Evolutionary conservation across 768 basidiomycete species (phyloP), one percentile per base, ranked within the genome.

Genomic region (Suillus bovinus): DNA sequence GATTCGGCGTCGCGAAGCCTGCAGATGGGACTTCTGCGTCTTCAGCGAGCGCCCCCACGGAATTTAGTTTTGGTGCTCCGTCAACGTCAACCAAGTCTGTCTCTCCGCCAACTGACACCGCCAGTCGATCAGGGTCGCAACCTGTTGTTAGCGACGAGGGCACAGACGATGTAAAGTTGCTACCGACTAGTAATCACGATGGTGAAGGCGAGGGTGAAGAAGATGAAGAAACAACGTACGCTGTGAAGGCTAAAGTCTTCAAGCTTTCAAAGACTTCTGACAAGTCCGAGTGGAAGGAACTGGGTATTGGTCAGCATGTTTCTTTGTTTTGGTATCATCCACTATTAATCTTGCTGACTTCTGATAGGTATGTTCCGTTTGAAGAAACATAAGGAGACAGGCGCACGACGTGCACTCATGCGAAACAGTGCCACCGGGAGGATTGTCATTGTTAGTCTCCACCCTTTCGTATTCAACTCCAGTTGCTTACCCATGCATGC

Each of bases 161-260:
- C 3, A 42, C 56, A 20, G 67, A 60, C 16, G 63, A 58, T 46
- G 54, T 55, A 36, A 75, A 71, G 31, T 13, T 69, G 4, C 31
- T 72, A 2, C 67, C 71, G 22, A 67, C 63, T 11, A 66, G 62
- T n/a, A 73, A 76, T 60, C 85, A 88, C 64, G 90, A 90, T 65
- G 79, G 78, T 59, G 90, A 90, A 63, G 91, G 92, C 13, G 87
- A 87, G 68, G 92, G 92, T 33, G 92, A 94, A 75, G 89, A 94
- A 70, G 81, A 88, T 44, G 92, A 94, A 69, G 86, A 86, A 63
- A 92, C 89, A 4, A 75, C 76, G 33, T 80, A 89, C 71, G 74
- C 78, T 50, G 78, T 84, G 54, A 84, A 80, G 71, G 74, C 84
- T 54, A 92, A 89, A 71, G 85, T 86, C 29, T 91, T 78, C 70